These are phyloP conservation scores for Citrus hindsii DNA, from an alignment of 345 rosid species.

Conservation along the genomic window DNA sequence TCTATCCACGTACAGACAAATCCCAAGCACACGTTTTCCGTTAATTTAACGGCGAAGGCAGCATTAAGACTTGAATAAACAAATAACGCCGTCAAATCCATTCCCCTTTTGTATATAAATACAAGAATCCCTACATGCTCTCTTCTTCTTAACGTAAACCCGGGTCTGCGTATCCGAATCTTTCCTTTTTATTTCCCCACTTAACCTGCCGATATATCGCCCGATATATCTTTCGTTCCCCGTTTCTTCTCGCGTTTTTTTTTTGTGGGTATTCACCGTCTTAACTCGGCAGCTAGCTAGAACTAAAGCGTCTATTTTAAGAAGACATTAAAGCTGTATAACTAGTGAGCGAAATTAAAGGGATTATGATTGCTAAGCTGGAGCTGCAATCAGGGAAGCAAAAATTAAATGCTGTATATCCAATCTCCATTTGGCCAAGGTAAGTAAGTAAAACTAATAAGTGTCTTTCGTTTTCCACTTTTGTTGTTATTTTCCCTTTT, in stretches of 20 bases:
- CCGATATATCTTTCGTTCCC: neutral
- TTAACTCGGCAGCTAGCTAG: no score
- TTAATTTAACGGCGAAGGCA: constrained; percentile 36
- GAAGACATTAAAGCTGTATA: neutral
- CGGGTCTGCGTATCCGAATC: constrained; percentile 27
- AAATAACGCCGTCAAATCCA: constrained; percentile 38
- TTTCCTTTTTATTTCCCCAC: neutral
- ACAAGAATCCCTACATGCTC: neutral
- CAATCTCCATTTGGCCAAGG: no score
- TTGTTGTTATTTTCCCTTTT: no score
- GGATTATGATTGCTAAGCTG: neutral
- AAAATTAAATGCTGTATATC: no score
- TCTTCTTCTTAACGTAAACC: constrained; percentile 17
- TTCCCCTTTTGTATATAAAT: constrained; percentile 31
- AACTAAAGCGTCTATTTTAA: neutral
- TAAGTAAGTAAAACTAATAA: no score
- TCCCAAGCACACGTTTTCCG: constrained; percentile 25
- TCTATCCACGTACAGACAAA: neutral
- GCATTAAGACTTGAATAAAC: neutral
- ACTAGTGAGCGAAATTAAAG: neutral
- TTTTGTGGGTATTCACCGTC: no score
- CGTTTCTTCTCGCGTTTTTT: no score
- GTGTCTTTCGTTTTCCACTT: neutral
- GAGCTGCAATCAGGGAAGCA: no score
- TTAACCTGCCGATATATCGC: constrained; percentile 7